These are phyloP conservation scores for Pichia nakasei DNA, from an alignment of 805 yeast species.

Conservation along the genomic window DNA sequence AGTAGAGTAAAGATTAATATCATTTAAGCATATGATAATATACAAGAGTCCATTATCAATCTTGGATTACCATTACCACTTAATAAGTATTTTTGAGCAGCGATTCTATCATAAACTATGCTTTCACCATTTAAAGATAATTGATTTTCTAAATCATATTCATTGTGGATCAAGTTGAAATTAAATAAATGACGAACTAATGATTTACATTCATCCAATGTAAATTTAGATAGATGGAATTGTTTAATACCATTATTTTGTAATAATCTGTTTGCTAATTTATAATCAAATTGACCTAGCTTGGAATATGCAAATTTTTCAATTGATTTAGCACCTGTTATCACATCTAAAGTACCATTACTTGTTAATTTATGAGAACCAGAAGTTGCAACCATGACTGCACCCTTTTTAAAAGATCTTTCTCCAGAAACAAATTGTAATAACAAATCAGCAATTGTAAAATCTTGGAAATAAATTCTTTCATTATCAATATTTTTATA, in stretches of 20 bases:
- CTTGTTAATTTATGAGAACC: conserved; percentile 42
- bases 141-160: conserved; percentile 25
- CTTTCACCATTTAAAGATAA: conserved; percentile 11
- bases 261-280: conserved; percentile 39
- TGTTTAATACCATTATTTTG: conserved; percentile 20
- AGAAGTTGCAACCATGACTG: conserved; percentile 54
- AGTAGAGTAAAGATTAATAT: not conserved
- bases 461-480: conserved; percentile 48
- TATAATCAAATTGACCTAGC: conserved; percentile 41
- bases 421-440: conserved; percentile 48
- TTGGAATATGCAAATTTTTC: conserved; percentile 69
- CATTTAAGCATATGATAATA: conserved; percentile 24
- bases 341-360: conserved; percentile 53
- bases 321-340: conserved; percentile 28
- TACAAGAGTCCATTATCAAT: conserved; percentile 35
- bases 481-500: conserved; percentile 52
- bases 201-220: conserved; percentile 35
- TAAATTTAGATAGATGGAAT: conserved; percentile 35
- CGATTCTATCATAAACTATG: conserved; percentile 26
- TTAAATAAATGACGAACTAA: conserved; percentile 34
- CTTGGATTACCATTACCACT: conserved; percentile 64
- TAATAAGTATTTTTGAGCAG: conserved; percentile 41
- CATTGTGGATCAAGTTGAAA: conserved; percentile 30
- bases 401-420: conserved; percentile 47
- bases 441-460: conserved; percentile 55